Base-by-base conservation (phyloP, 1,284 basidiomycete species). In the Omphalotus olearius region DNA sequence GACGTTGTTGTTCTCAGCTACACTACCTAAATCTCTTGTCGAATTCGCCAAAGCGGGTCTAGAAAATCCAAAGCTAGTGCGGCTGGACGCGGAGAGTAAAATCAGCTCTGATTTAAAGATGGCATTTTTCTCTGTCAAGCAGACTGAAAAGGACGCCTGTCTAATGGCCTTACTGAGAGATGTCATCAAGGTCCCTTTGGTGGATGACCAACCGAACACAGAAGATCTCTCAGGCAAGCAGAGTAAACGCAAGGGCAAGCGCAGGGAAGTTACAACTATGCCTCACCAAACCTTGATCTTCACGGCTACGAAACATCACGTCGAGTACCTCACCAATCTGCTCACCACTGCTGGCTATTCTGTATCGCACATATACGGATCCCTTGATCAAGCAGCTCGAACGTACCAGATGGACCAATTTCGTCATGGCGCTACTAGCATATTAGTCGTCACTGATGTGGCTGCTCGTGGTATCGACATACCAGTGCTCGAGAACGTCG, bases 1-100 rank as follows among this genome's bases (percentile, higher is more conserved):
- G 69, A 97, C 93, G 2, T 78, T 96, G 28, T 79, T 98, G 2
- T 98, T 98, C 70, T 98, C 94, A 1, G 97, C 97, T 0, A 99
- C 97, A 0, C 76, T 99, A 3, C 97, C 97, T 1, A 95, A 96
- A 64, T 88, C 91, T 4, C 80, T 99, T 6, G 94, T 98, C 49
- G 96, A 98, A 54, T 99, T 99, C 62, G 94, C 97, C 18, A 96
- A 95, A 64, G 97, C 97, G 11, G 97, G 97, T 26, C 74, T 99
- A 17, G 84, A 89, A 57, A 90, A 97, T 61, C 97, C 97, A 2
- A 93, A 94, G 63, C 85, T 99, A 41, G 88, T 99, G 16, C 88
- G 97, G 20, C 77, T 99, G 35, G 97, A 99, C 64, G 87, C 92
- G 3, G 97, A 99, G 65, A 90, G 88, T 65, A 98, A 98, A 69